Evolutionary conservation across 2,329 filamentous ascomycete genomes (phyloP).

Genomic region (Sporothrix phasma): DNA sequence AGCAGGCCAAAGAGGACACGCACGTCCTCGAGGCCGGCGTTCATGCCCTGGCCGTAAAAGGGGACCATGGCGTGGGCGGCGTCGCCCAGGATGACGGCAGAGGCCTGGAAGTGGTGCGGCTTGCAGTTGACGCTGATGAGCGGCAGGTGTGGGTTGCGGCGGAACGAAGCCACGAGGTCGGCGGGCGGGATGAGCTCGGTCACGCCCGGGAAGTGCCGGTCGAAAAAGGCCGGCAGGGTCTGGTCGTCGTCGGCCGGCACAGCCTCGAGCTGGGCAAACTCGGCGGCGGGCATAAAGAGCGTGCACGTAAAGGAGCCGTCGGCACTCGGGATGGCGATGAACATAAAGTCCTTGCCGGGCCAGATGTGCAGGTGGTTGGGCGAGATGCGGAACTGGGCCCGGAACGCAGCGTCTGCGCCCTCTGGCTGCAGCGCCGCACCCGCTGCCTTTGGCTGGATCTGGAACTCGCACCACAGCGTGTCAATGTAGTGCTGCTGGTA

Average conservation of each 20-base stretch:
- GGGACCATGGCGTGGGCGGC: constrained; percentile 97
- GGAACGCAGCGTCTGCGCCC: constrained; percentile 23
- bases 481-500: constrained; percentile 95
- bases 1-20: constrained; percentile 74
- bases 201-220: constrained; percentile 78
- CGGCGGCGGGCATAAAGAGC: constrained; percentile 67
- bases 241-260: constrained; percentile 36
- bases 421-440: constrained; percentile 7
- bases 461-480: constrained; percentile 94
- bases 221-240: constrained; percentile 60
- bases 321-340: constrained; percentile 82
- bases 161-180: constrained; percentile 65
- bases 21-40: constrained; percentile 90
- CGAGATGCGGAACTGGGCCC: constrained; percentile 62
- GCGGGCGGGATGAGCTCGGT: constrained; percentile 57
- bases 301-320: constrained; percentile 94
- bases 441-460: constrained; percentile 47
- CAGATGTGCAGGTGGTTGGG: constrained; percentile 95
- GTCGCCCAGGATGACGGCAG: constrained; percentile 80
- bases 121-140: constrained; percentile 88
- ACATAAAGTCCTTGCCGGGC: constrained; percentile 92
- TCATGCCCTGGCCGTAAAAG: constrained; percentile 98
- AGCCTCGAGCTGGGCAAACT: constrained; percentile 59
- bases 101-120: constrained; percentile 71
- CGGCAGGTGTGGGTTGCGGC: constrained; percentile 76